A percentile compares a stretch with the other conserved stretches of the same genome.
Evolutionary conservation across 257 asterid species (phyloP).

Genomic region (Cruciata laevipes): DNA sequence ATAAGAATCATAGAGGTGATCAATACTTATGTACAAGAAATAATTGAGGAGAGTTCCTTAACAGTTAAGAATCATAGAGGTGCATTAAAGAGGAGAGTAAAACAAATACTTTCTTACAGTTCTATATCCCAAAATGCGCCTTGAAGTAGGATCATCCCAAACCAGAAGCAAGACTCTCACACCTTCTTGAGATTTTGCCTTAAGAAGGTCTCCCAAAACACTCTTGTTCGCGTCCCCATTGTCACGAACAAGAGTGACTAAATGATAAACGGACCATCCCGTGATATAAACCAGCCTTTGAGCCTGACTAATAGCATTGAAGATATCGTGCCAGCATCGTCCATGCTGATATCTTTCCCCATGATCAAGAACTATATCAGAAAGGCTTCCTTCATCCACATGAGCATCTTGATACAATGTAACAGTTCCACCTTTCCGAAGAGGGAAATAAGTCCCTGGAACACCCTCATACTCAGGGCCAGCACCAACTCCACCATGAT

Average conservation of each 20-base stretch:
- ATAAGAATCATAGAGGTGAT: neutral
- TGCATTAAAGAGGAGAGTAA: neutral
- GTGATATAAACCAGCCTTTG: slow-evolving; percentile 71
- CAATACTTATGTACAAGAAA: neutral
- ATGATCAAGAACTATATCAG: slow-evolving; percentile 41
- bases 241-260: slow-evolving; percentile 70
- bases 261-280: slow-evolving; percentile 88
- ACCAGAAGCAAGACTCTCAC: slow-evolving; percentile 80
- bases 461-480: slow-evolving; percentile 51
- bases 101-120: slow-evolving; percentile 47
- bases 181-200: slow-evolving; percentile 84
- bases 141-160: slow-evolving; percentile 97
- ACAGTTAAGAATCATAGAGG: neutral
- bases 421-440: slow-evolving; percentile 62
- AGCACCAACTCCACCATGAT: slow-evolving; percentile 72
- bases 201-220: slow-evolving; percentile 70
- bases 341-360: slow-evolving; percentile 41
- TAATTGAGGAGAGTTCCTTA: neutral
- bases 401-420: slow-evolving; percentile 89
- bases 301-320: slow-evolving; percentile 59
- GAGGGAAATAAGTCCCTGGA: slow-evolving; percentile 74
- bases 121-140: slow-evolving; percentile 72
- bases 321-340: slow-evolving; percentile 79
- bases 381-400: slow-evolving; percentile 41
- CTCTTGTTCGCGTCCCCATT: slow-evolving; percentile 31